Evolutionary conservation across 2,329 filamentous ascomycete genomes (phyloP).

Genomic region (Incumbomyces lentus): DNA sequence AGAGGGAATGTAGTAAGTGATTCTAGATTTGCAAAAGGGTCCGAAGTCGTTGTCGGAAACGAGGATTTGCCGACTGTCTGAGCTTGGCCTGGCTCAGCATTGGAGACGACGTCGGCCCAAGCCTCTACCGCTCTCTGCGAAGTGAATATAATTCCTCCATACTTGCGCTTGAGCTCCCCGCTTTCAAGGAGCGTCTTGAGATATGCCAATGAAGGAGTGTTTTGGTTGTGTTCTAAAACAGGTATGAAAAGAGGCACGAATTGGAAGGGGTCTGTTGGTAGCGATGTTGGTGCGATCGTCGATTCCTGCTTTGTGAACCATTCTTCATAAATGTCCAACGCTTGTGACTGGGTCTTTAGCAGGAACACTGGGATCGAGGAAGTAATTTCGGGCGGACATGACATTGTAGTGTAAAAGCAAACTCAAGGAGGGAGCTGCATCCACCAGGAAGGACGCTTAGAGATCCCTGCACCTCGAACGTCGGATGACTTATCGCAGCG

Average conservation of each 20-base stretch:
- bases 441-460: no score
- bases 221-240: conserved; percentile 36
- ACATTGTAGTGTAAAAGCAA: background rate
- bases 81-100: conserved; percentile 14
- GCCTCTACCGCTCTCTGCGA: conserved; percentile 40
- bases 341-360: conserved; percentile 38
- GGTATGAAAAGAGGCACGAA: conserved; percentile 31
- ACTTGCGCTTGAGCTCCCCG: conserved; percentile 25
- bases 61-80: background rate
- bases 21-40: background rate
- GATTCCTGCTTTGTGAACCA: conserved; percentile 26
- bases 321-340: conserved; percentile 36
- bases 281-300: conserved; percentile 10
- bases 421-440: background rate
- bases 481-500: no score
- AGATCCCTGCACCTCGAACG: no score
- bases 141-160: conserved; percentile 41
- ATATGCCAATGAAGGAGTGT: conserved; percentile 25
- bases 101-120: conserved; percentile 28
- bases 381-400: background rate
- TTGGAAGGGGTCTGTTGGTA: background rate
- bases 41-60: background rate
- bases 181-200: conserved; percentile 29
- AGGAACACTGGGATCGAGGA: conserved; percentile 31
- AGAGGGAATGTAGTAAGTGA: conserved; percentile 23